These are phyloP conservation scores for Kazachstania viticola DNA, from an alignment of 805 yeast genomes.

Conservation along the genomic window DNA sequence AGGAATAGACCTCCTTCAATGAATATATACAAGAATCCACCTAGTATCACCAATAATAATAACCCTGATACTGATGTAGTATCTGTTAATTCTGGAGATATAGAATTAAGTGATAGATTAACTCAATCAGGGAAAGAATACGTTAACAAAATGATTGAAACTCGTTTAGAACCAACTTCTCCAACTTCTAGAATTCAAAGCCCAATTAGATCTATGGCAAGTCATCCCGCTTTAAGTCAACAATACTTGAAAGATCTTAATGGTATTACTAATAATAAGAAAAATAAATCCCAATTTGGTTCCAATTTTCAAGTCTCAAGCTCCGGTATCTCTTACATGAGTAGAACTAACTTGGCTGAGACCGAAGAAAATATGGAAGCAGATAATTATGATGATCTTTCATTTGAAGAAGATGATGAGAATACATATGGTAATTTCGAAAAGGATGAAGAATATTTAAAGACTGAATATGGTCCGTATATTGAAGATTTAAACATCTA, in stretches of 20 bases:
- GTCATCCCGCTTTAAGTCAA: background rate
- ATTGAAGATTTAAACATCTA: slow-evolving; percentile 37
- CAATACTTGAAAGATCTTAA: background rate
- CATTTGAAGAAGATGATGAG: slow-evolving; percentile 27
- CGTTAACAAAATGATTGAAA: slow-evolving; percentile 20
- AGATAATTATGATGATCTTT: no score
- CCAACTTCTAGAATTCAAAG: slow-evolving; percentile 1
- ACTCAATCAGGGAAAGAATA: slow-evolving; percentile 25
- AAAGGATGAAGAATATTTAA: slow-evolving; percentile 22
- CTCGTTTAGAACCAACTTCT: slow-evolving; percentile 13
- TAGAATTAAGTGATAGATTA: slow-evolving; percentile 20
- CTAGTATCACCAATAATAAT: background rate
- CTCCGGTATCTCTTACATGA: slow-evolving; percentile 6
- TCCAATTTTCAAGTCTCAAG: slow-evolving; percentile 3
- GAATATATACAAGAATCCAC: background rate
- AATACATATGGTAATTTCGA: slow-evolving; percentile 11
- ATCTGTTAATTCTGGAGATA: slow-evolving; percentile 18
- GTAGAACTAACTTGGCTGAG: slow-evolving; percentile 7
- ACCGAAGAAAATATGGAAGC: slow-evolving; percentile 32
- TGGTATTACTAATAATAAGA: background rate
- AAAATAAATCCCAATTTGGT: slow-evolving; percentile 1
- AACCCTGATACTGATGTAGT: slow-evolving; percentile 5
- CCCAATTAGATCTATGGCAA: background rate
- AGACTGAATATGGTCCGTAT: slow-evolving; percentile 29
- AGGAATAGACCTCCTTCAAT: no score